Percentiles rank a stretch among this genome's conserved stretches.
phyloP scores from a whole-genome alignment of 352 stramenopile genomes.

The Globisporangium irregulare region DNA sequence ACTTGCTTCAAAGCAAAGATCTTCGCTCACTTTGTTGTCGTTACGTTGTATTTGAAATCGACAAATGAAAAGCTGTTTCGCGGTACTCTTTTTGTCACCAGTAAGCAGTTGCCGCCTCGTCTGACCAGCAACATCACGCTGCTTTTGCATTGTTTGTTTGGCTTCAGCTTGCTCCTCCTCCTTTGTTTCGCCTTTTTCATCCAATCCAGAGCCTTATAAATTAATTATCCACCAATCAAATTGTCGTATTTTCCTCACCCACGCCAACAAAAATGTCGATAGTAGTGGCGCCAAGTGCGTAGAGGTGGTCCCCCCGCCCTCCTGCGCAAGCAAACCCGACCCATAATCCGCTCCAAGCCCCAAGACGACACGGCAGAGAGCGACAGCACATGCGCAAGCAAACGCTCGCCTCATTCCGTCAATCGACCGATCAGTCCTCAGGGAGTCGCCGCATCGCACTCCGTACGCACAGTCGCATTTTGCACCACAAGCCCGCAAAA shows the following conservation, averaged over 20 bases:
- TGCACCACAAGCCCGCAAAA: neutral
- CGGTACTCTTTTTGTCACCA: neutral
- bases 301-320: neutral
- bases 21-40: neutral
- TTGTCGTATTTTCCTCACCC: neutral
- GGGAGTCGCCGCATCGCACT: neutral
- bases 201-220: neutral
- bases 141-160: neutral
- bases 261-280: neutral
- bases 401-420: neutral
- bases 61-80: neutral
- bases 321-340: neutral
- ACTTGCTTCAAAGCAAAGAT: neutral
- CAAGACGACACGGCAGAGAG: constrained; percentile 3
- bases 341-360: neutral
- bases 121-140: neutral
- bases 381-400: neutral
- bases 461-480: neutral
- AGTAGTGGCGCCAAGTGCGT: neutral
- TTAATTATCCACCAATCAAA: neutral
- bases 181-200: neutral
- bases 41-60: neutral
- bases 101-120: neutral
- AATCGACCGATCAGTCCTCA: neutral
- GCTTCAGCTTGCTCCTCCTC: neutral